Evolutionary conservation across 2,329 filamentous ascomycete species (phyloP), one percentile per base, ranked within the genome.

Genomic region (Xylariales sp.): DNA sequence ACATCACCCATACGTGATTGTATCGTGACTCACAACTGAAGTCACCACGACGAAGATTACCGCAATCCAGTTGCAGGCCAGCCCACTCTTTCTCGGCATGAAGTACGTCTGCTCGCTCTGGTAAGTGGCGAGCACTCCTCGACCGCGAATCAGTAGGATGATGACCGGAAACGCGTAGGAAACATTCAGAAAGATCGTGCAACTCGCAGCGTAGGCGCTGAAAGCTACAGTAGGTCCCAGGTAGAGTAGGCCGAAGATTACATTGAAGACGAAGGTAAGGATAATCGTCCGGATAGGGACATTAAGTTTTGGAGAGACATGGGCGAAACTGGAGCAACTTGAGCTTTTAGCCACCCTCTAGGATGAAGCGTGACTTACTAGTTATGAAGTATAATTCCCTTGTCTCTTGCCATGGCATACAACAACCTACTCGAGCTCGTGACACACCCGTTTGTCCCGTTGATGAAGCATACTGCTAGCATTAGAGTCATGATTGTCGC

Each of bases 341-440:
- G 7, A 32, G 29, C 29, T 32, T 15, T 7, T 40, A 22, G 25
- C 19, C 36, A 20, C 14, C 12, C 12, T 14, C 15, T n/a, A 22
- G n/a, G 22, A 20, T 4, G 29, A 32, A 11, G 10, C 21, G 8
- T 4, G 8, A 44, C 46, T 48, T 33, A 58, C 55, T 55, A 62
- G n/a, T 50, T 31, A 22, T 55, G 58, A 40, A 57, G 63, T 2
- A 61, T 49, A 5, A 63, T 57, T 6, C 63, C 68, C 29, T 57
- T 60, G 40, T 71, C 71, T 38, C 70, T 61, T 5, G 71, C 71
- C 59, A 74, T 71, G 4, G 68, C 56, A 45, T 59, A 72, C 10
- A 68, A 46, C 11, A 73, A 57, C 24, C 69, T 55, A 25, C 61
- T 69, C 1, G 61, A 65, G 39, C 60, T 67, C 7, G 66, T 70